Evolutionary conservation across 805 yeast species (phyloP), one percentile per base, ranked within the genome.

Genomic region (Sugiyamaella americana): DNA sequence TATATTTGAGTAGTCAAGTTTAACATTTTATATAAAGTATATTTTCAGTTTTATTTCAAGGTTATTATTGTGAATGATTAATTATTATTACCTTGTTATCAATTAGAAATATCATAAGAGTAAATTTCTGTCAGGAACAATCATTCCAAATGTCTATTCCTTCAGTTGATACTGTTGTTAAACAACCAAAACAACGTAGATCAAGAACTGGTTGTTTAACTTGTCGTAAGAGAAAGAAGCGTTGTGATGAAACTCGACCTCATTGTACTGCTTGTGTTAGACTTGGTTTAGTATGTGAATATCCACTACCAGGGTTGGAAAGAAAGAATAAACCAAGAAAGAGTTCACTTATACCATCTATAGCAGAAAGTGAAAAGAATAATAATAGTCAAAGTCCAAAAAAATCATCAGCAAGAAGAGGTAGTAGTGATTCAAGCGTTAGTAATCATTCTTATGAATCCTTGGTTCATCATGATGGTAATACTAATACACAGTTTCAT

Each of bases 261-360:
- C 62, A 61, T 21, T 85, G 95, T 57, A 60, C 68, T 1, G 88
- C 84, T 55, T 85, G 94, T 62, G 52, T 63, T n/a, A 66, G 93
- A 44, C 68, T 85, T 21, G 70, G 78, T 10, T 67, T 84, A 41
- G 74, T 70, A 44, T 85, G 95, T 59, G 68, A 72, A 21, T 85
- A 91, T 84, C 93, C 94, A 17, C 63, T 61, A 16, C 86, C 88
- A 0, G 91, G 89, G 5, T 70, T 74, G 10, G 84, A 78, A 59
- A 49, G 62, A 17, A 54, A 53, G 22, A 77, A 78, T 55, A 76
- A 74, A 58, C 41, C 42, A 11, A 30, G 53, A 26, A 50, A 38
- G 32, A 20, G 29, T 23, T 43, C 46, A 16, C 35, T 5, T 4
- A 5, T 6, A 5, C 37, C 41, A 13, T 34, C 23, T 6, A 35